Conservation (phyloP, 352 stramenopile species). For the Stephanocyclus meneghinianus region DNA sequence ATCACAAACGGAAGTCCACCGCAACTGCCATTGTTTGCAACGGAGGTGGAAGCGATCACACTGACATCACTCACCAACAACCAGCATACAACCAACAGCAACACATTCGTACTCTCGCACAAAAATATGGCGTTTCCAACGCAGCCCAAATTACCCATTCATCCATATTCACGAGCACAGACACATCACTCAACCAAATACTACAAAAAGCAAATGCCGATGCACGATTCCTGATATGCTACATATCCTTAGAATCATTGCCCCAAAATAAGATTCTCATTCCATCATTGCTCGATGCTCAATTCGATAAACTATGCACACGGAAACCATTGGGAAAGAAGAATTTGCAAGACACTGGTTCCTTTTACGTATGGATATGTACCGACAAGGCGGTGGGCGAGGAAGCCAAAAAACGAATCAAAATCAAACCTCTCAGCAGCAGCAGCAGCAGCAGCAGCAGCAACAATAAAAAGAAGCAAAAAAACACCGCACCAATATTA, state of each 20-base stretch:
- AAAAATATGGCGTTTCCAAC: slow-evolving; percentile 3
- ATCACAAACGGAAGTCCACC: neutral
- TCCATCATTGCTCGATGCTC: slow-evolving; percentile 53
- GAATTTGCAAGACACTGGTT: slow-evolving; percentile 36
- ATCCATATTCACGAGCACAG: slow-evolving; percentile 21
- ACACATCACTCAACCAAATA: slow-evolving; percentile 51
- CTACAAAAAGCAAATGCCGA: slow-evolving; percentile 55
- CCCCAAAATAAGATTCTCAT: slow-evolving; percentile 41
- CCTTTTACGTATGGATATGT: slow-evolving; percentile 69
- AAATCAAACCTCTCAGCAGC: slow-evolving; percentile 45
- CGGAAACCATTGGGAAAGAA: slow-evolving; percentile 56
- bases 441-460: neutral
- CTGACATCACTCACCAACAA: neutral
- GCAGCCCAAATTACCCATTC: neutral
- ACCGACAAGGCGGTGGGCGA: slow-evolving; percentile 33
- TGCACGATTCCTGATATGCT: slow-evolving; percentile 70
- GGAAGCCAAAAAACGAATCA: slow-evolving; percentile 64
- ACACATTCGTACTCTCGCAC: neutral
- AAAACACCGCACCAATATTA: slow-evolving; percentile 51
- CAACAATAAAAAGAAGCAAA: slow-evolving; percentile 34
- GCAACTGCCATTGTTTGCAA: neutral
- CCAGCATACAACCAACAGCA: neutral
- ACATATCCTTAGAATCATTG: slow-evolving; percentile 49
- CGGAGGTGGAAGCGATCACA: neutral
- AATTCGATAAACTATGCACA: slow-evolving; percentile 57